These are phyloP conservation scores for Psilocybe cyanescens DNA, from an alignment of 768 basidiomycete species.

Conservation along the genomic window DNA sequence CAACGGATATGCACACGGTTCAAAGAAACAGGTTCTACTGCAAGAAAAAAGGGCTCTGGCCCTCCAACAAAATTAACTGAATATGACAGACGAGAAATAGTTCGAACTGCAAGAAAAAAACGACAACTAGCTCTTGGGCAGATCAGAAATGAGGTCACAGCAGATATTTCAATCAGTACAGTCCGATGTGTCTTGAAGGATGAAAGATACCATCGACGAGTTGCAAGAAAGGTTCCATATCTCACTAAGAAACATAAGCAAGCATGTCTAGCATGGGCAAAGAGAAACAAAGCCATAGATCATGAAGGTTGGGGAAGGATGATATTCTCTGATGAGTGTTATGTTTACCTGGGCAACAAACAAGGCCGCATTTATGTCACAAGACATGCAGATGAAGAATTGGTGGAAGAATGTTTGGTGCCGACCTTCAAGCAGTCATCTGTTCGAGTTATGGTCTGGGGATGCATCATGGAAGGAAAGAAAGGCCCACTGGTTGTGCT, in stretches of 20 bases:
- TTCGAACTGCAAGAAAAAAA: no score
- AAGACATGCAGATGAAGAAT: constrained; percentile 25
- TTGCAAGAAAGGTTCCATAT: constrained; percentile 29
- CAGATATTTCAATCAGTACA: no score
- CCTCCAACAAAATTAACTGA: no score
- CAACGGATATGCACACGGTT: no score
- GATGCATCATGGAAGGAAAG: constrained; percentile 26
- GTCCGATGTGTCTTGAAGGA: no score
- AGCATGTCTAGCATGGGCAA: constrained; percentile 22
- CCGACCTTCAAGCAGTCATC: constrained; percentile 30
- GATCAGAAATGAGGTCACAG: no score
- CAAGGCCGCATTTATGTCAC: constrained; percentile 27
- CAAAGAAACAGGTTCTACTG: no score
- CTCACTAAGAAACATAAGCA: constrained; percentile 21
- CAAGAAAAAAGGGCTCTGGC: no score
- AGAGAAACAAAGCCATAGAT: background rate
- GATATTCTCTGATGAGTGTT: constrained; percentile 32
- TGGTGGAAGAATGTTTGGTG: constrained; percentile 24
- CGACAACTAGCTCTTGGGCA: no score
- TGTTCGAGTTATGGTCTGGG: constrained; percentile 35
- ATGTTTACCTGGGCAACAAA: constrained; percentile 24
- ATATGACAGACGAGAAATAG: no score
- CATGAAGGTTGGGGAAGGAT: constrained; percentile 21
- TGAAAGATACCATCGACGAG: constrained; percentile 22
- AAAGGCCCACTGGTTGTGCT: constrained; percentile 30